A percentile compares a stretch with the other conserved stretches of the same genome.
These are phyloP conservation scores for Trichothecium sympodiale DNA, from an alignment of 2,329 filamentous ascomycete genomes.

Conservation along the genomic window DNA sequence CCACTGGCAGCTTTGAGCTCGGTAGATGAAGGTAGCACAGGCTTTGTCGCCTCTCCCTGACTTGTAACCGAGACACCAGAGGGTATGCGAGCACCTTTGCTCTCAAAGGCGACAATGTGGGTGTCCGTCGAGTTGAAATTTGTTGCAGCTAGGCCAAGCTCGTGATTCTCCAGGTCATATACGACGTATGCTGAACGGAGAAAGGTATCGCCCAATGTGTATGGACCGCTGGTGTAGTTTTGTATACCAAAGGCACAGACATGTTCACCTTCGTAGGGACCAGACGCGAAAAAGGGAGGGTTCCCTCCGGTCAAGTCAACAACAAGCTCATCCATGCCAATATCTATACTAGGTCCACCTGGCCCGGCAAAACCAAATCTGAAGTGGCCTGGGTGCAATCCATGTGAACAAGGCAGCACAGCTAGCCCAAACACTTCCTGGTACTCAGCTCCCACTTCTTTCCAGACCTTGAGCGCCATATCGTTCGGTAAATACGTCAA, in stretches of 20 bases:
- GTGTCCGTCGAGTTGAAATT: conserved; percentile 41
- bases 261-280: conserved; percentile 30
- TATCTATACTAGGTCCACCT: conserved; percentile 36
- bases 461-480: conserved; percentile 41
- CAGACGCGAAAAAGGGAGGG: conserved; percentile 23
- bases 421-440: conserved; percentile 23
- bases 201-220: conserved; percentile 46
- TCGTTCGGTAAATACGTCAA: conserved; percentile 57
- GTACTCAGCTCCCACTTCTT: conserved; percentile 42
- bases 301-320: conserved; percentile 28
- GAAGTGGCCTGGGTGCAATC: conserved; percentile 34
- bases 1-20: conserved; percentile 18
- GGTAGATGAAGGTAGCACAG: conserved; percentile 9
- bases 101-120: conserved; percentile 39
- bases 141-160: conserved; percentile 42
- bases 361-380: conserved; percentile 41
- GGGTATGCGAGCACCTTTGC: conserved; percentile 36
- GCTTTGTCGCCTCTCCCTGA: conserved; percentile 19
- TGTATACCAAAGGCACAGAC: conserved; percentile 48
- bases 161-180: conserved; percentile 47
- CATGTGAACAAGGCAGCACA: conserved; percentile 39
- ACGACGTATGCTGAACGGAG: conserved; percentile 49
- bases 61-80: conserved; percentile 33
- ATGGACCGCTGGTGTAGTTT: conserved; percentile 30
- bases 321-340: conserved; percentile 46